A percentile compares a stretch with the other conserved stretches of the same genome.
Conservation (phyloP, 2,329 filamentous ascomycete species). For the Exophiala bonariae region DNA sequence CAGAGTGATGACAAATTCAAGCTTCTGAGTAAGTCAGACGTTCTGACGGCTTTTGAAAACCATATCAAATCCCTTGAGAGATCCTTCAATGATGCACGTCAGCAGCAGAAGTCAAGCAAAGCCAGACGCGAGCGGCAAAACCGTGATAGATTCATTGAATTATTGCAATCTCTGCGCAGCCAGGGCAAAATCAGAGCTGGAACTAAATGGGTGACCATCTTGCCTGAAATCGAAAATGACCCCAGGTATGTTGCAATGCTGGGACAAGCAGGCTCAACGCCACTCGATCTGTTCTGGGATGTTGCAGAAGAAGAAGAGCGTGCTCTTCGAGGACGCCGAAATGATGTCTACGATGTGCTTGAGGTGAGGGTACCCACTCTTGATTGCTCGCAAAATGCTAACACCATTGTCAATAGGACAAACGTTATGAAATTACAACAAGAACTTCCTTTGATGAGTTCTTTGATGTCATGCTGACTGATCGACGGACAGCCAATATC, state of each 20-base stretch:
- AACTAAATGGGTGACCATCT: slow-evolving; percentile 83
- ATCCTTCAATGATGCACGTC: slow-evolving; percentile 84
- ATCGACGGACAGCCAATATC: slow-evolving; percentile 85
- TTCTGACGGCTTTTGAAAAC: slow-evolving; percentile 89
- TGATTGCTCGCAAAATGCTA: slow-evolving; percentile 33
- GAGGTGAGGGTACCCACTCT: slow-evolving; percentile 60
- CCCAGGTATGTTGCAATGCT: slow-evolving; percentile 80
- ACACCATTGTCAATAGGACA: slow-evolving; percentile 61
- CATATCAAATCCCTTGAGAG: slow-evolving; percentile 93
- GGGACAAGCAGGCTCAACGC: slow-evolving; percentile 79
- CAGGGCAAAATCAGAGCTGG: slow-evolving; percentile 84
- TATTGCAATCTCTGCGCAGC: slow-evolving; percentile 72
- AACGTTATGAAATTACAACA: slow-evolving; percentile 84
- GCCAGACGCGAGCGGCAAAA: slow-evolving; percentile 80
- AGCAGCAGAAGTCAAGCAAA: slow-evolving; percentile 81
- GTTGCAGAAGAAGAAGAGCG: slow-evolving; percentile 90
- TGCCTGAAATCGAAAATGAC: slow-evolving; percentile 74
- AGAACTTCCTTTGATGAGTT: slow-evolving; percentile 91
- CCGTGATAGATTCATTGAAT: slow-evolving; percentile 74
- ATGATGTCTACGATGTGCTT: slow-evolving; percentile 82
- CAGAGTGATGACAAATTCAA: slow-evolving; percentile 82
- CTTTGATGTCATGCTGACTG: slow-evolving; percentile 74
- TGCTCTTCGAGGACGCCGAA: slow-evolving; percentile 75
- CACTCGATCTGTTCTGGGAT: slow-evolving; percentile 95
- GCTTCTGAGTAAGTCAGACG: slow-evolving; percentile 80